A percentile compares a stretch with the other conserved stretches of the same genome.
These are phyloP conservation scores for Trichoderma simmonsii DNA, from an alignment of 2,329 filamentous ascomycete genomes.

Conservation along the genomic window DNA sequence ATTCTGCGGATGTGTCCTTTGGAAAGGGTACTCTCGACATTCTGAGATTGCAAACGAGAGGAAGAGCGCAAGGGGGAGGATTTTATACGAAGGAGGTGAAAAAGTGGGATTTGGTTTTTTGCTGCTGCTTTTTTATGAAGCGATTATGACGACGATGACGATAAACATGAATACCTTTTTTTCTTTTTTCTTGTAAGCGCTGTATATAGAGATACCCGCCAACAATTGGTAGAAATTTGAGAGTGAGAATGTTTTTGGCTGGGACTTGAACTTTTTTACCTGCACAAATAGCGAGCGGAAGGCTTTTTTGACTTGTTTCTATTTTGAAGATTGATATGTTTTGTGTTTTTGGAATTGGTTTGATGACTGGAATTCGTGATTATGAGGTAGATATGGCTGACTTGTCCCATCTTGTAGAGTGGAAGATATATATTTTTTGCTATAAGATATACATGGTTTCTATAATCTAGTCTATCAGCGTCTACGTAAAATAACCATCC, in stretches of 20 bases:
- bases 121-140: background rate
- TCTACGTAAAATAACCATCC: background rate
- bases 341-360: background rate
- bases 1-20: background rate
- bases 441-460: background rate
- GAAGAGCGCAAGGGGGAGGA: background rate
- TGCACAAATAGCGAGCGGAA: background rate
- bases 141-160: conserved; percentile 19
- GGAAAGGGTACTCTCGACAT: background rate
- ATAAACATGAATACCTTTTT: background rate
- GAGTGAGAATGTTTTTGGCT: conserved; percentile 26
- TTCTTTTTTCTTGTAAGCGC: background rate
- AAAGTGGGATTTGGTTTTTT: background rate
- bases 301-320: background rate
- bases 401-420: background rate
- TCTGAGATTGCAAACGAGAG: background rate
- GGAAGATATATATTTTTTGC: background rate
- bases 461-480: no score
- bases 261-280: background rate
- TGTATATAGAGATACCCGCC: conserved; percentile 35
- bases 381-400: background rate
- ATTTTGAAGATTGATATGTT: background rate
- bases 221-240: conserved; percentile 22
- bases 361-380: background rate
- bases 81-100: background rate